Evolutionary conservation across 371 early-diverging fungal genomes (phyloP).

Genomic region (Dipsacomyces acuminosporus): DNA sequence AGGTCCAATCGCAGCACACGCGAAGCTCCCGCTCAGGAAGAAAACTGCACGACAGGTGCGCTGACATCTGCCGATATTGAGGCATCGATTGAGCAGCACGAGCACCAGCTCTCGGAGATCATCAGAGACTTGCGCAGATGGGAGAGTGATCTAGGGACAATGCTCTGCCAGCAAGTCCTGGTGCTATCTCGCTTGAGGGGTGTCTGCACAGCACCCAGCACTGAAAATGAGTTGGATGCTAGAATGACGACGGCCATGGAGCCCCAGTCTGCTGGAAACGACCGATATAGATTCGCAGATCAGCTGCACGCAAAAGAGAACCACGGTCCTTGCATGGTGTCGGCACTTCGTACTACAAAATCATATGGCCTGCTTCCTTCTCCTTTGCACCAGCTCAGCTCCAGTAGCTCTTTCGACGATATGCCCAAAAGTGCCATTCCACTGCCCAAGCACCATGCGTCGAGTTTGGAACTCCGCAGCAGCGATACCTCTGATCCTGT

Average conservation of each 20-base stretch:
- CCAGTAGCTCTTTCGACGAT: too few species aligned
- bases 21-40: slow-evolving; percentile 2
- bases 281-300: too few species aligned
- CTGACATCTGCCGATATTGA: slow-evolving; percentile 19
- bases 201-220: slow-evolving; percentile 7
- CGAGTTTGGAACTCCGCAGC: not conserved
- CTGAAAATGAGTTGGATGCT: not conserved
- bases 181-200: slow-evolving; percentile 36
- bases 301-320: too few species aligned
- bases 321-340: too few species aligned
- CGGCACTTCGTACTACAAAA: too few species aligned
- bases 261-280: too few species aligned
- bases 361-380: too few species aligned
- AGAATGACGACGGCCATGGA: too few species aligned
- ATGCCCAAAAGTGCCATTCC: too few species aligned
- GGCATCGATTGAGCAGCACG: slow-evolving; percentile 40
- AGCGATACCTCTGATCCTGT: not conserved
- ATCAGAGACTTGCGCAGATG: slow-evolving; percentile 25
- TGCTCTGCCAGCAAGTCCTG: slow-evolving; percentile 26
- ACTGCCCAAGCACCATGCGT: too few species aligned
- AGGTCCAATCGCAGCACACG: slow-evolving; percentile 15
- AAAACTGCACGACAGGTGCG: not conserved
- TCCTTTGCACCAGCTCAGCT: too few species aligned
- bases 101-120: slow-evolving; percentile 26
- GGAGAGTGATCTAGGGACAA: slow-evolving; percentile 28